Evolutionary conservation across 2,329 filamentous ascomycete genomes (phyloP).

Genomic region (Aspergillus neotritici): DNA sequence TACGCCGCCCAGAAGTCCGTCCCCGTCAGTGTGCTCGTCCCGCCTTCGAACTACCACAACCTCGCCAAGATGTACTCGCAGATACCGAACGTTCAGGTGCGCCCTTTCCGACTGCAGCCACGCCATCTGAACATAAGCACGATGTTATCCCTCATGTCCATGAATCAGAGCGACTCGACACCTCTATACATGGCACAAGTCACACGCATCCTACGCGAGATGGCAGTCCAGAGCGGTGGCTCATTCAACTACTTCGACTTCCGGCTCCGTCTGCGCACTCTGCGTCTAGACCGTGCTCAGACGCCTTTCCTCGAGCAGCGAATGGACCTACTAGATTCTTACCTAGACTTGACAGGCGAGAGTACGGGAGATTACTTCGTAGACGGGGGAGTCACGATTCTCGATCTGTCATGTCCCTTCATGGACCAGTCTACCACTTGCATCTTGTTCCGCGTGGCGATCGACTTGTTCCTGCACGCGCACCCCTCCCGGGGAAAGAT

Average conservation of each 20-base stretch:
- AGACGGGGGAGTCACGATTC: conserved; percentile 45
- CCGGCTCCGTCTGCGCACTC: conserved; percentile 28
- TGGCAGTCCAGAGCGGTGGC: conserved; percentile 39
- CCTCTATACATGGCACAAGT: conserved; percentile 49
- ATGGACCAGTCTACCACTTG: conserved; percentile 63
- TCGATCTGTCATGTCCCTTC: conserved; percentile 70
- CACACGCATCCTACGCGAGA: conserved; percentile 46
- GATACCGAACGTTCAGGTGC: conserved; percentile 22
- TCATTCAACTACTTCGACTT: conserved; percentile 46
- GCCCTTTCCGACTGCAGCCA: conserved; percentile 10
- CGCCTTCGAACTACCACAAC: conserved; percentile 42
- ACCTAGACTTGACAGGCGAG: conserved; percentile 42
- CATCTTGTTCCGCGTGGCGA: conserved; percentile 65
- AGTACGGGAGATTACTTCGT: conserved; percentile 10
- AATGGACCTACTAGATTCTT: conserved; percentile 59
- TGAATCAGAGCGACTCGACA: conserved; percentile 35
- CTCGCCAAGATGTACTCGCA: conserved; percentile 43
- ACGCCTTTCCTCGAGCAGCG: conserved; percentile 53
- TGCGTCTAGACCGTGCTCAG: conserved; percentile 48
- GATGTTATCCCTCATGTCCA: conserved; percentile 53
- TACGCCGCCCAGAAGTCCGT: conserved; percentile 23
- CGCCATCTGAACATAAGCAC: conserved; percentile 47
- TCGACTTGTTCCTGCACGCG: conserved; percentile 60
- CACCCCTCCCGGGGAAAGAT: conserved; percentile 50
- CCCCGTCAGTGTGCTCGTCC: conserved; percentile 48